phyloP scores from a whole-genome alignment of 1,284 basidiomycete species.

The Malassezia yamatoensis region DNA sequence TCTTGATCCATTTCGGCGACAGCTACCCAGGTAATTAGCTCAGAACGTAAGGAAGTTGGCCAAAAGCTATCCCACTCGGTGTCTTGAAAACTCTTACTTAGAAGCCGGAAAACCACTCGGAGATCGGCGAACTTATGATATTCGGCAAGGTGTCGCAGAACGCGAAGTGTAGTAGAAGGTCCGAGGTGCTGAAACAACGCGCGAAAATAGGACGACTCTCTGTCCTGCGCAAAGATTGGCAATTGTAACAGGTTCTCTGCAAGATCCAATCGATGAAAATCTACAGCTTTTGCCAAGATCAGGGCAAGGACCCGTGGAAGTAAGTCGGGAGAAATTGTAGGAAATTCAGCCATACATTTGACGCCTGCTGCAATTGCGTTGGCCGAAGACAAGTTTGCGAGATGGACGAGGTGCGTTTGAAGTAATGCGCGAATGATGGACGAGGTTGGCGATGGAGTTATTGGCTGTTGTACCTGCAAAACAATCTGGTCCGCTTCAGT shows the following conservation, averaged over 20 bases:
- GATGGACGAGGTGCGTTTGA: slow-evolving; percentile 11
- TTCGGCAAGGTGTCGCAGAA: not conserved
- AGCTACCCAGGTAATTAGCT: not conserved
- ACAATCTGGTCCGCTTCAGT: not conserved
- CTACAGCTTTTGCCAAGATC: not conserved
- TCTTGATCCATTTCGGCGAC: not conserved
- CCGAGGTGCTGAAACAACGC: not conserved
- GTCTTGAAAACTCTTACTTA: not conserved
- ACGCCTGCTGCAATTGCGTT: slow-evolving; percentile 5
- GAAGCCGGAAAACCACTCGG: not conserved
- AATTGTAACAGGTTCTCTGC: not conserved
- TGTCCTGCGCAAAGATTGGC: not conserved
- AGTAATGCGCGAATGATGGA: slow-evolving; percentile 4
- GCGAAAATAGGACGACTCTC: not conserved
- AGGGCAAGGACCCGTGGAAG: not conserved
- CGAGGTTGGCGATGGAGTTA: not conserved
- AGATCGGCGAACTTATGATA: not conserved
- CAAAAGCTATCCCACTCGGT: not conserved
- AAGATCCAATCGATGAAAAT: not conserved
- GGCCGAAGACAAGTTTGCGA: not conserved
- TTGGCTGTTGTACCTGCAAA: not conserved
- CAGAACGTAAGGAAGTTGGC: not conserved
- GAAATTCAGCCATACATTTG: not conserved
- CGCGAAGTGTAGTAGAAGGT: not conserved
- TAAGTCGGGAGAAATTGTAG: not conserved